Percentiles rank a stretch among this genome's conserved stretches.
These are phyloP conservation scores for Arthrobotrys megalospora DNA, from an alignment of 2,329 filamentous ascomycete genomes.

Conservation along the genomic window DNA sequence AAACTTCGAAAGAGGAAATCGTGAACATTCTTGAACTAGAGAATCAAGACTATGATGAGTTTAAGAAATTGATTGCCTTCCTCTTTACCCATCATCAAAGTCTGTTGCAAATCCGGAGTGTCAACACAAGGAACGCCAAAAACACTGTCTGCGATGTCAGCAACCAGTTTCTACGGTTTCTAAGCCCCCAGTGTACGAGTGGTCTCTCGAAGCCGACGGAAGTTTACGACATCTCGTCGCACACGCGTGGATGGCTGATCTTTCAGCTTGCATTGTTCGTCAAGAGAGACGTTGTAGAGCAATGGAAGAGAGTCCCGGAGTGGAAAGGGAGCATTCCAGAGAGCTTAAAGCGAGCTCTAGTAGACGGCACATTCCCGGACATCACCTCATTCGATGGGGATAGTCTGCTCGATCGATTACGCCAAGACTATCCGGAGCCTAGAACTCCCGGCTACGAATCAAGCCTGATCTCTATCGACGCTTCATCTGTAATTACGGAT, in stretches of 20 bases:
- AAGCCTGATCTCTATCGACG: not conserved
- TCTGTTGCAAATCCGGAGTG: too few relatives aligned
- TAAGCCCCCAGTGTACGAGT: not conserved
- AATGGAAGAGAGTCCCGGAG: not conserved
- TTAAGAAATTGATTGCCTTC: constrained; percentile 13
- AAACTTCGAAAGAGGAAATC: not conserved
- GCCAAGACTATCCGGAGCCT: not conserved
- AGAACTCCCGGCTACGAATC: too few relatives aligned
- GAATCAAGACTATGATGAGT: not conserved
- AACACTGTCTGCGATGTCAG: constrained; percentile 18
- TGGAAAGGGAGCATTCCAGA: constrained; percentile 19
- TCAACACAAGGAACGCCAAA: not conserved
- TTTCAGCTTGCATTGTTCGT: constrained; percentile 23
- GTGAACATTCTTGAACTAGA: not conserved
- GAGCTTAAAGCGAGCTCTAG: not conserved
- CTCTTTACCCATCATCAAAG: constrained; percentile 9
- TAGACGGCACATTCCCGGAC: not conserved
- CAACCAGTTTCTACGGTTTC: constrained; percentile 8
- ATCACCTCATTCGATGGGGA: not conserved
- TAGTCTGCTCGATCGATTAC: not conserved
- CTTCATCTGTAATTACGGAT: not conserved
- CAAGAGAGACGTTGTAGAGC: not conserved
- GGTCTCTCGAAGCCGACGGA: not conserved
- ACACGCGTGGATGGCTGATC: constrained; percentile 5
- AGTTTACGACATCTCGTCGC: not conserved